Conservation (phyloP, 306 rosid genomes). For the Cajanus cajan region DNA sequence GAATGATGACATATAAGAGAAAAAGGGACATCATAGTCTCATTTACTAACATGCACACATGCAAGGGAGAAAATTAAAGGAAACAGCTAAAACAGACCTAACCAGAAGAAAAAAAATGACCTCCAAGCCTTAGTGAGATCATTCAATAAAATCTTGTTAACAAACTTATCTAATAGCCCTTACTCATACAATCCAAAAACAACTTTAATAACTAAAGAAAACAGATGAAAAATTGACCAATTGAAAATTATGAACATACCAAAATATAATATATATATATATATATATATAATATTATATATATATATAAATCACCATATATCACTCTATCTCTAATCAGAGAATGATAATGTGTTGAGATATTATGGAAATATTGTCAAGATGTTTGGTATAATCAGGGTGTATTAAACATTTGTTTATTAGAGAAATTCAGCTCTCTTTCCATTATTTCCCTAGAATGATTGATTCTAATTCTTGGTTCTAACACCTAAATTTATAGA, state of each 20-base stretch:
- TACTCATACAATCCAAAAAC: no score
- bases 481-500: background rate
- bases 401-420: background rate
- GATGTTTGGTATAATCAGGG: background rate
- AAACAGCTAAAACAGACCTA: background rate
- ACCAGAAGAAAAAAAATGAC: background rate
- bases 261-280: no score
- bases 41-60: background rate
- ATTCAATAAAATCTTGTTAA: background rate
- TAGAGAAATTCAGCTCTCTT: background rate
- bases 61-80: conserved; percentile 13
- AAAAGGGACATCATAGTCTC: background rate
- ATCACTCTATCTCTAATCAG: background rate
- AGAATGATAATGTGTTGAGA: background rate
- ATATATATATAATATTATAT: no score
- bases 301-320: background rate
- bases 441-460: background rate
- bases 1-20: background rate
- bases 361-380: background rate
- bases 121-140: background rate
- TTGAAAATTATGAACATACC: background rate
- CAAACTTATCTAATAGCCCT: background rate
- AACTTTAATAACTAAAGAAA: background rate
- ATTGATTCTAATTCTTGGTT: background rate
- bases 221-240: no score